Evolutionary conservation across 371 early-diverging fungal species (phyloP).

Genomic region (Amoeboaphelidium protococcarum): DNA sequence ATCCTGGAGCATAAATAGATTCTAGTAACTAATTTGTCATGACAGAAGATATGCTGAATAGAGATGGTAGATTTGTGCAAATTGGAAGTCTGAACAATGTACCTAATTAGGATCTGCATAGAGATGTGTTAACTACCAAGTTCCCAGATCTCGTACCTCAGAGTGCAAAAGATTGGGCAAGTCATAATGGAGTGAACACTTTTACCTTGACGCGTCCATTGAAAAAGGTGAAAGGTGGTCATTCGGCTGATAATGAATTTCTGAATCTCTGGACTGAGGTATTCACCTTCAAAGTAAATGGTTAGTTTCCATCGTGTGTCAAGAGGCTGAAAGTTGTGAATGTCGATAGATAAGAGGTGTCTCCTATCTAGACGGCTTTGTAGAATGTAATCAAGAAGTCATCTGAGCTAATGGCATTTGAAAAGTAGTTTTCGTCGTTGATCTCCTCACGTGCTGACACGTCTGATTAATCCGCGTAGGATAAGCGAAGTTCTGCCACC

Average conservation of each 20-base stretch:
- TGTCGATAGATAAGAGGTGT: slow-evolving; percentile 21
- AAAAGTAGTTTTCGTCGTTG: slow-evolving; percentile 6
- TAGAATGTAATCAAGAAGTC: slow-evolving; percentile 37
- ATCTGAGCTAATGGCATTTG: slow-evolving; percentile 23
- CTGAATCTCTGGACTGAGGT: slow-evolving; percentile 49
- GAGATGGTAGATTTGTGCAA: no score
- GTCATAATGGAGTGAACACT: neutral
- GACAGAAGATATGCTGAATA: no score
- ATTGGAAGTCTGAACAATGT: slow-evolving; percentile 2
- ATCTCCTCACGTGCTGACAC: neutral
- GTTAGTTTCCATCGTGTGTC: slow-evolving; percentile 34
- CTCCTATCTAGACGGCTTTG: slow-evolving; percentile 53
- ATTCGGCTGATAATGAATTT: slow-evolving; percentile 24
- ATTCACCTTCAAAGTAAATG: slow-evolving; percentile 29
- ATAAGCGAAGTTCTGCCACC: neutral
- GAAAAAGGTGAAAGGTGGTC: slow-evolving; percentile 2
- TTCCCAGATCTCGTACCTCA: slow-evolving; percentile 5
- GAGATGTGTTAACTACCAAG: slow-evolving; percentile 29
- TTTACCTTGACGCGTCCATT: neutral
- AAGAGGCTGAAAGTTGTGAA: slow-evolving; percentile 27
- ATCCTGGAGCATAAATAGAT: slow-evolving; percentile 13
- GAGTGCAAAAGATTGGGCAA: slow-evolving; percentile 3
- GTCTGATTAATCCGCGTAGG: neutral
- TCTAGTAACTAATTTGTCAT: no score
- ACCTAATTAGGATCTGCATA: slow-evolving; percentile 11